Base-by-base conservation (phyloP, 2,329 filamentous ascomycete genomes). In the Stagonosporopsis vannaccii region DNA sequence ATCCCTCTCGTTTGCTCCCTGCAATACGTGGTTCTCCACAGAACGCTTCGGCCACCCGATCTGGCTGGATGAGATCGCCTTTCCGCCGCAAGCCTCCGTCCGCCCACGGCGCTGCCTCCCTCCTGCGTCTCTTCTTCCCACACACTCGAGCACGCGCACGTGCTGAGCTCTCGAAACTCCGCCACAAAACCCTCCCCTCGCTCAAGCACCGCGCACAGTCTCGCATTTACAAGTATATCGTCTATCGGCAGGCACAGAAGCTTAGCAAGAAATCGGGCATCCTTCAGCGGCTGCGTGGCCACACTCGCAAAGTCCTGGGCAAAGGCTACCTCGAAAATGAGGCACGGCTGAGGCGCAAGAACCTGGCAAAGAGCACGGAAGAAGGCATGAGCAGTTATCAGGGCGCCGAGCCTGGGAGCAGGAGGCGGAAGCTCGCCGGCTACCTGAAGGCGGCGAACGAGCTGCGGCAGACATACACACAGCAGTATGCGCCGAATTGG, bases 341-440 rank as follows among this genome's bases (percentile, higher is more conserved):
- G 56, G 69, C 61, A 23, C 51, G 62, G 53, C 50, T 64, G 48
- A 66, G 69, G 62, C 66, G 68, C 39, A 66, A 63, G 62, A 70
- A 70, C 61, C 72, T 73, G 67, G 73, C 58, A 50, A 64, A 68
- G 48, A 52, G 55, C 30, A 46, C 64, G n/a, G 59, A 59, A n/a
- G 50, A 36, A 44, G 60, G 51, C 25, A 71, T 75, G 70, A 66
- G 69, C 50, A 69, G 61, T 68, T 71, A 72, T 64, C 65, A 73
- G 55, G 62, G 71, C 71, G 75, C 69, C 70, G 80, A 92, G 77
- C 83, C 85, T 32, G 92, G 92, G 1, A 84, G 86, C n/a, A 82
- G 91, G 62, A 84, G 94, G 66, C 89, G 84, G 75, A 96, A 89
- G 80, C 79, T 97, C 39, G 91, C 90, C 30, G 87, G 85, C 12